Conservation (phyloP, 1,284 basidiomycete species). For the Malassezia slooffiae region DNA sequence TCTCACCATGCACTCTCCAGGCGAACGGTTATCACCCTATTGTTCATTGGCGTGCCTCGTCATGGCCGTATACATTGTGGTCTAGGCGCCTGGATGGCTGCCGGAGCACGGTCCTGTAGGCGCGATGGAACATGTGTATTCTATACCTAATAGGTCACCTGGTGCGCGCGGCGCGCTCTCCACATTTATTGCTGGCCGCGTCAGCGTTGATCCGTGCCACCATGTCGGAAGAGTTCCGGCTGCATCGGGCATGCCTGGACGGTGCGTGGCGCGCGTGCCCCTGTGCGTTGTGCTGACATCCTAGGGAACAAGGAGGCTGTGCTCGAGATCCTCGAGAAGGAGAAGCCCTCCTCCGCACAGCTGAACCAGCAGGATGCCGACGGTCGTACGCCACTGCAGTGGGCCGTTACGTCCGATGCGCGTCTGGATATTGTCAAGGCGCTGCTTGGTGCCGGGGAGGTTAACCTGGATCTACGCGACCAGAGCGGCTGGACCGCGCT, state of each 20-base stretch:
- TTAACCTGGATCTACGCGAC: conserved; percentile 12
- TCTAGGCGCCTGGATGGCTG: neutral
- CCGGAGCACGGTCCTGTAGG: too few relatives aligned
- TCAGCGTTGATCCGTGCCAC: too few relatives aligned
- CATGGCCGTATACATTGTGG: conserved; percentile 35
- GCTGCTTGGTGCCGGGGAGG: conserved; percentile 6
- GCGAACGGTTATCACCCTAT: conserved; percentile 43
- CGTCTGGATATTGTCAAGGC: conserved; percentile 8
- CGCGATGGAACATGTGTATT: too few relatives aligned
- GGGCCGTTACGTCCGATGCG: conserved; percentile 15
- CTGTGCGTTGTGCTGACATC: neutral
- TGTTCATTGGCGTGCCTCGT: conserved; percentile 41
- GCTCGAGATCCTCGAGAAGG: conserved; percentile 1
- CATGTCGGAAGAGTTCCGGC: conserved; percentile 9
- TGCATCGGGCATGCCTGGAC: conserved; percentile 15
- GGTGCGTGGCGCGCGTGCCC: conserved; percentile 1
- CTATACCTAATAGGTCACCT: too few relatives aligned
- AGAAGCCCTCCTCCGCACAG: neutral
- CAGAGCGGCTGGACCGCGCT: conserved; percentile 19
- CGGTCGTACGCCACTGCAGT: conserved; percentile 22
- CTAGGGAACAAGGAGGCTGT: conserved; percentile 4
- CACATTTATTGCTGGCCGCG: too few relatives aligned
- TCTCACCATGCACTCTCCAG: too few relatives aligned
- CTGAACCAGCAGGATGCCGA: conserved; percentile 16
- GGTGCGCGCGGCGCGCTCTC: too few relatives aligned